Evolutionary conservation across 2,329 filamentous ascomycete species (phyloP), one percentile per base, ranked within the genome.

Genomic region (Sclerotiophoma versabilis): DNA sequence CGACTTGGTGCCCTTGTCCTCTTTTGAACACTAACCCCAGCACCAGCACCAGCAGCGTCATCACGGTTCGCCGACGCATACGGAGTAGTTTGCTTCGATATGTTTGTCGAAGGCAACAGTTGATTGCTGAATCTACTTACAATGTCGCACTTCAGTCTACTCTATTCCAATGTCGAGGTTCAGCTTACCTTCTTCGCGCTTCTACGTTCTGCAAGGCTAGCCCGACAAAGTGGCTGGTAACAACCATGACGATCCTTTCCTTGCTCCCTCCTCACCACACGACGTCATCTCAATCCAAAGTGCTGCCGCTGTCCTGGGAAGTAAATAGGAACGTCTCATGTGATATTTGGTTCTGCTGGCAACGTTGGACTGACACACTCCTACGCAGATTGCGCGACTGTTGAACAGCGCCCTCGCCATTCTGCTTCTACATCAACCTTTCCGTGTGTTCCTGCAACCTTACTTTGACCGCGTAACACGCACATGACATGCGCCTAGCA

Each of bases 1-100:
- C 15, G 44, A 48, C 50, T 39, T 54, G 44, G 50, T 44, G 50
- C 50, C 44, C 43, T 44, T 44, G 49, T 30, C 49, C 23, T 12
- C 27, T 26, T 36, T 25, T n/a, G n/a, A n/a, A n/a, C n/a, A n/a
- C n/a, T n/a, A n/a, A n/a, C n/a, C n/a, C n/a, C n/a, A 42, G 12
- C 38, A 23, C 39, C 39, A 20, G n/a, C 32, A 36, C 44, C 50
- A 43, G 37, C 30, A 27, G 37, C 43, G 26, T 48, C 44, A 33
- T 54, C 44, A 37, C 45, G 41, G 34, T 39, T 49, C 32, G 51
- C 38, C 44, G 44, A 20, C 45, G 20, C 44, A 54, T 39, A n/a
- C n/a, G n/a, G n/a, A n/a, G n/a, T n/a, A 12, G 38, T 30, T 45
- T 42, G 19, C 19, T 45, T 30, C 22, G 32, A 19, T 33, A n/a